phyloP scores from a whole-genome alignment of 495 filamentous ascomycete species.

The Penicillium roqueforti region DNA sequence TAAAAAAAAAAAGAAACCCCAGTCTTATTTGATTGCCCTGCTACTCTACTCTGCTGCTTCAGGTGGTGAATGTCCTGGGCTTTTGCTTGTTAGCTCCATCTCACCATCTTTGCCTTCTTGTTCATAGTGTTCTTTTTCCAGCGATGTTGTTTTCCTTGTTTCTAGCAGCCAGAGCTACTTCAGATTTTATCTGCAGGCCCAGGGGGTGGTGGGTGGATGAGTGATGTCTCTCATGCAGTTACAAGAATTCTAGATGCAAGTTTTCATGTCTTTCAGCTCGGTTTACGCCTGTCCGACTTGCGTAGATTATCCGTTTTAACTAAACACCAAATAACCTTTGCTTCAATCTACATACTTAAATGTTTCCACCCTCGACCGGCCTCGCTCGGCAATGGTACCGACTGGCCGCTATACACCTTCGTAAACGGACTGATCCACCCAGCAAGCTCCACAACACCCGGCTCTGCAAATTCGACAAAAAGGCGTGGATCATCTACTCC shows the following conservation, averaged over 20 bases:
- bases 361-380: too few relatives aligned
- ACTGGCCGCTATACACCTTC: too few relatives aligned
- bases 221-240: constrained; percentile 3
- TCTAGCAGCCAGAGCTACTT: constrained; percentile 1
- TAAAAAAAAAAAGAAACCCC: constrained; percentile 11
- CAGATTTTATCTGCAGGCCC: background rate
- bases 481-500: background rate
- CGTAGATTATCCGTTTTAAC: background rate
- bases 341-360: too few relatives aligned
- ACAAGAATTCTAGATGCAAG: background rate
- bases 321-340: background rate
- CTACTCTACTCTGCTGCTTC: constrained; percentile 7
- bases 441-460: background rate
- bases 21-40: constrained; percentile 7
- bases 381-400: too few relatives aligned
- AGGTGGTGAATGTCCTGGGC: constrained; percentile 3
- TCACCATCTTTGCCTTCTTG: constrained; percentile 6
- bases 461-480: background rate
- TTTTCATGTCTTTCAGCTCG: background rate
- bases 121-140: constrained; percentile 7
- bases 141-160: background rate
- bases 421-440: background rate
- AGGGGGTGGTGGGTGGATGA: constrained; percentile 1
- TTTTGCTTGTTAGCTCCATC: background rate
- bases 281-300: background rate